phyloP scores from a whole-genome alignment of 2,329 filamentous ascomycete genomes.

The Epichloe hybrida region DNA sequence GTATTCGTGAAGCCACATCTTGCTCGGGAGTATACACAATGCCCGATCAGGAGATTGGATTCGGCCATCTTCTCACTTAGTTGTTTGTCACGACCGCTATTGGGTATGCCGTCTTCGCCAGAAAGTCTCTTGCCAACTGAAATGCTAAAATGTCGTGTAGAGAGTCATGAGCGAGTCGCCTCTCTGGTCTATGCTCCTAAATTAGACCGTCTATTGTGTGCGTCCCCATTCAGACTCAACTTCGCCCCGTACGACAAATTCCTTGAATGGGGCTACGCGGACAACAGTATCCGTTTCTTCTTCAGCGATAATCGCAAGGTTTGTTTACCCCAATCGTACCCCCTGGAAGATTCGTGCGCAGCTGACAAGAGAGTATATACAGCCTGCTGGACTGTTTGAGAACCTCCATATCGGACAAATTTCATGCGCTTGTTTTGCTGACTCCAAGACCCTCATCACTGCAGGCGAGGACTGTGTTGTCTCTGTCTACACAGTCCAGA shows the following conservation, averaged over 20 bases:
- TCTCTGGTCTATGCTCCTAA: slow-evolving; percentile 68
- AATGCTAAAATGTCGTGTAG: slow-evolving; percentile 14
- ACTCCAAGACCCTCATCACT: slow-evolving; percentile 82
- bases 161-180: slow-evolving; percentile 65
- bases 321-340: slow-evolving; percentile 8
- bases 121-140: not conserved
- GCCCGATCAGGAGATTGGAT: slow-evolving; percentile 59
- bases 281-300: slow-evolving; percentile 87
- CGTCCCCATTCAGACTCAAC: slow-evolving; percentile 73
- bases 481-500: slow-evolving; percentile 64
- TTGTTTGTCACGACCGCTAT: slow-evolving; percentile 63
- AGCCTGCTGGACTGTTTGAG: slow-evolving; percentile 74
- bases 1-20: slow-evolving; percentile 77
- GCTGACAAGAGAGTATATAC: slow-evolving; percentile 18
- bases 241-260: slow-evolving; percentile 87
- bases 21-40: slow-evolving; percentile 53
- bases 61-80: slow-evolving; percentile 62
- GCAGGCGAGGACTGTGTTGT: slow-evolving; percentile 87
- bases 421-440: slow-evolving; percentile 69
- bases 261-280: slow-evolving; percentile 90
- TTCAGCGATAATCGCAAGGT: slow-evolving; percentile 68
- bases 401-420: slow-evolving; percentile 88
- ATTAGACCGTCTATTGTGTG: slow-evolving; percentile 69
- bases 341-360: slow-evolving; percentile 1
- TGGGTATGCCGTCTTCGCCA: slow-evolving; percentile 33